phyloP scores from a whole-genome alignment of 1,139 yeast species.

The Taiozyma sp. region DNA sequence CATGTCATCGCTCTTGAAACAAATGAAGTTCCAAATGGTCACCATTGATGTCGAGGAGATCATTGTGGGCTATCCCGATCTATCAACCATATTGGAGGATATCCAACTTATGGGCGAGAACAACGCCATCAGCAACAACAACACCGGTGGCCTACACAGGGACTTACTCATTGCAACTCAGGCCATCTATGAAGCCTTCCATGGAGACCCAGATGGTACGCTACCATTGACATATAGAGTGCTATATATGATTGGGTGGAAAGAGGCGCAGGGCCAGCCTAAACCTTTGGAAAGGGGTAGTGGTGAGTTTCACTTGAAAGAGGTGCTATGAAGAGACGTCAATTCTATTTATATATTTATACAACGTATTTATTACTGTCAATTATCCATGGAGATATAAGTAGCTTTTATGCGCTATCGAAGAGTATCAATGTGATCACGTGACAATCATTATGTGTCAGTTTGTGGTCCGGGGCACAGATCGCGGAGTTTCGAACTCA shows the following conservation, averaged over 20 bases:
- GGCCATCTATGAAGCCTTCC: conserved; percentile 67
- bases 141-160: conserved; percentile 52
- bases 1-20: conserved; percentile 65
- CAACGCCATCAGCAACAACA: conserved; percentile 53
- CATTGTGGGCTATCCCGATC: conserved; percentile 77
- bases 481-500: not conserved
- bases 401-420: no score
- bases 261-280: conserved; percentile 64
- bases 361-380: not conserved
- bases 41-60: conserved; percentile 86
- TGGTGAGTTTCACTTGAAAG: conserved; percentile 64
- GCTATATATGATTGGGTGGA: conserved; percentile 88
- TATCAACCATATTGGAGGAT: conserved; percentile 63
- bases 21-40: conserved; percentile 74
- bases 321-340: conserved; percentile 34
- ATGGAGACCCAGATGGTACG: conserved; percentile 50
- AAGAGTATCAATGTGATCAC: no score
- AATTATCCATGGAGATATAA: no score
- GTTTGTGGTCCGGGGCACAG: not conserved
- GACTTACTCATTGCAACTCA: conserved; percentile 73
- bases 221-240: conserved; percentile 63
- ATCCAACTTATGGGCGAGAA: conserved; percentile 83
- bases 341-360: not conserved
- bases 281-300: conserved; percentile 71
- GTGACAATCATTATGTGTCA: not conserved